Percentiles rank a stretch among this genome's conserved stretches.
These are phyloP conservation scores for Penicillium pulvis DNA, from an alignment of 495 filamentous ascomycete genomes.

Conservation along the genomic window DNA sequence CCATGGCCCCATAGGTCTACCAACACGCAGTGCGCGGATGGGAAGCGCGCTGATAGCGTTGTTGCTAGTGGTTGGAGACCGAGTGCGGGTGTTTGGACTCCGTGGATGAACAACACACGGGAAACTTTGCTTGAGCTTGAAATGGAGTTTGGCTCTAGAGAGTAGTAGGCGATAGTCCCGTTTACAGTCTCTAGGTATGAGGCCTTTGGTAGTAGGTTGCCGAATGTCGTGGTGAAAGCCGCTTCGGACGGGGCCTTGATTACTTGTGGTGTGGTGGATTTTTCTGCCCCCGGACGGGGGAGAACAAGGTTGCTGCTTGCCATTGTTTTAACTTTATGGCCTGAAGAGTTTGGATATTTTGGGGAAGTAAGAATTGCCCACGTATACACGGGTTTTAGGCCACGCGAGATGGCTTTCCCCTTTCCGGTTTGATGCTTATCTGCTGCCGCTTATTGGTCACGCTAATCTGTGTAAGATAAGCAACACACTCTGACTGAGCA, in stretches of 20 bases:
- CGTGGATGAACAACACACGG: constrained; percentile 37
- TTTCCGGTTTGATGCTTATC: too few species aligned
- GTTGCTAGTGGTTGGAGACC: constrained; percentile 36
- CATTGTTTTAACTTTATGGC: constrained; percentile 13
- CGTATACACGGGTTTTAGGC: too few species aligned
- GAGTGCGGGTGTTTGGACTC: constrained; percentile 41
- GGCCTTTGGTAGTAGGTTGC: constrained; percentile 36
- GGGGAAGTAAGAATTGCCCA: too few species aligned
- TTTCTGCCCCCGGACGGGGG: constrained; percentile 32
- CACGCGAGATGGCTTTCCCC: too few species aligned
- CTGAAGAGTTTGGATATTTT: too few species aligned
- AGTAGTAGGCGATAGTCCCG: constrained; percentile 42
- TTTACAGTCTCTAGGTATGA: constrained; percentile 32
- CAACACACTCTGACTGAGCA: too few species aligned
- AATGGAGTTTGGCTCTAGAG: constrained; percentile 13
- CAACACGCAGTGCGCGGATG: constrained; percentile 35
- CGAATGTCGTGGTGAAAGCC: constrained; percentile 37
- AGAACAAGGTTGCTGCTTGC: constrained; percentile 26
- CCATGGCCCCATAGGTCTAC: constrained; percentile 44
- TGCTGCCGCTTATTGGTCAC: too few species aligned
- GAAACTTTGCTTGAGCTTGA: constrained; percentile 2
- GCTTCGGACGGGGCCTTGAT: constrained; percentile 41
- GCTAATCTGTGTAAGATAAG: too few species aligned
- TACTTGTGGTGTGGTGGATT: constrained; percentile 9
- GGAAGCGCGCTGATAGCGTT: constrained; percentile 29